Evolutionary conservation across 2,329 filamentous ascomycete genomes (phyloP), one percentile per base, ranked within the genome.

Genomic region (Cryphonectria nitschkei): DNA sequence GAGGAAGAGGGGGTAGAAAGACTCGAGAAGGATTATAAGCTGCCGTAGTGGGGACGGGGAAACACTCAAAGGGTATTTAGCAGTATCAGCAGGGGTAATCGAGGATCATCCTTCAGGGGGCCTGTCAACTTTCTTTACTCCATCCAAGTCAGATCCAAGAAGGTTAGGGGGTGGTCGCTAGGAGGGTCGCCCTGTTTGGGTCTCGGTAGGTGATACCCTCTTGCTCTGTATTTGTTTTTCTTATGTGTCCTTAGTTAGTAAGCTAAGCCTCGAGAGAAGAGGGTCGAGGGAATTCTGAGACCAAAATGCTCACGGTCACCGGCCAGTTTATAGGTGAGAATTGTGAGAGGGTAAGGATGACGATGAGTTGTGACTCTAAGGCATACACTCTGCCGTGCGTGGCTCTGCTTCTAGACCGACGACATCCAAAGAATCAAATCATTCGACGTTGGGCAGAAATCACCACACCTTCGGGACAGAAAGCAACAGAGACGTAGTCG

Each of bases 381-480:
- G 46, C 1, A n/a, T 22, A 9, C 46, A 2, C 22, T n/a, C 22
- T 50, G 46, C 22, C 46, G 46, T 50, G 22, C 46, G 46, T 34
- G 29, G 54, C 26, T 32, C 7, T 61, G 34, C 32, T 39, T n/a
- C 19, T 8, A n/a, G 46, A 50, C 46, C 22, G 46, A 50, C 43
- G 43, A 50, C 22, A 50, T 22, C 46, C 22, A 50, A n/a, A 50
- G 22, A n/a, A n/a, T 9, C n/a, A 7, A 50, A 39, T n/a, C 32
- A 61, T n/a, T 61, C 34, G 58, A 61, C 58, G 58, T 61, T 61
- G 58, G 58, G 58, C 58, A 61, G 19, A 5, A 61, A 61, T 39
- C 58, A n/a, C 11, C 58, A 26, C 58, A 61, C 58, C 58, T 39
- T 61, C 58, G 58, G 58, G 22, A 61, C 34, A 22, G 34, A 39